phyloP scores from a whole-genome alignment of 2,329 filamentous ascomycete genomes.

The Diaporthe caulivora region DNA sequence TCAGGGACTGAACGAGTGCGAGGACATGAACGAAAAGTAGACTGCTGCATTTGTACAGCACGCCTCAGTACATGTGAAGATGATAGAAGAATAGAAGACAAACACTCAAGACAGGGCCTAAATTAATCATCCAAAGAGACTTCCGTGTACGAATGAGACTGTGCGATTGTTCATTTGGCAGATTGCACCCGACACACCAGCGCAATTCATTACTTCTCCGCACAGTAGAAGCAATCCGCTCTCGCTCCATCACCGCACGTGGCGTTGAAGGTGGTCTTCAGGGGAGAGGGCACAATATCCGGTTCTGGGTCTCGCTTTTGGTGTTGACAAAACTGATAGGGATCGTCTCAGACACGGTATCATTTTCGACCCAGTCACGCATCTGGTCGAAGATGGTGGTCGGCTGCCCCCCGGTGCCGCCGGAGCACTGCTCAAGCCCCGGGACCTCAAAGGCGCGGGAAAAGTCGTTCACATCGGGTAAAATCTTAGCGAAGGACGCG shows the following conservation, averaged over 20 bases:
- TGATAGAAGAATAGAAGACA: not conserved
- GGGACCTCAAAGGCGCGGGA: slow-evolving; percentile 49
- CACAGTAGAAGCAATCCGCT: slow-evolving; percentile 8
- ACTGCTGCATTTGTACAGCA: not conserved
- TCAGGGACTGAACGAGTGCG: not conserved
- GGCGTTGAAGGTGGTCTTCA: slow-evolving; percentile 2
- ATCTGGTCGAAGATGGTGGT: slow-evolving; percentile 16
- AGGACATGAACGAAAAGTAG: no score
- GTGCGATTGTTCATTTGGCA: no score
- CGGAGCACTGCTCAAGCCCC: slow-evolving; percentile 48
- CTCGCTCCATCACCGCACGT: not conserved
- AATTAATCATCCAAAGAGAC: not conserved
- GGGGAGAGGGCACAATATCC: not conserved
- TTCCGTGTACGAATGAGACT: not conserved
- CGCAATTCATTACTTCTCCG: not conserved
- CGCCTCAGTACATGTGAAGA: not conserved
- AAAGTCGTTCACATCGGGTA: slow-evolving; percentile 42
- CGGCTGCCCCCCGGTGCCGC: slow-evolving; percentile 44
- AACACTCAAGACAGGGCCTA: not conserved
- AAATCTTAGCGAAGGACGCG: not conserved
- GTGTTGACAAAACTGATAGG: not conserved
- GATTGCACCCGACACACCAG: not conserved
- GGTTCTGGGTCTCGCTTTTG: not conserved
- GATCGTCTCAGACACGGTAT: not conserved
- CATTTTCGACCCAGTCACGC: slow-evolving; percentile 13